phyloP scores from a whole-genome alignment of 768 basidiomycete genomes.

The Cystofilobasidium bisporidii region DNA sequence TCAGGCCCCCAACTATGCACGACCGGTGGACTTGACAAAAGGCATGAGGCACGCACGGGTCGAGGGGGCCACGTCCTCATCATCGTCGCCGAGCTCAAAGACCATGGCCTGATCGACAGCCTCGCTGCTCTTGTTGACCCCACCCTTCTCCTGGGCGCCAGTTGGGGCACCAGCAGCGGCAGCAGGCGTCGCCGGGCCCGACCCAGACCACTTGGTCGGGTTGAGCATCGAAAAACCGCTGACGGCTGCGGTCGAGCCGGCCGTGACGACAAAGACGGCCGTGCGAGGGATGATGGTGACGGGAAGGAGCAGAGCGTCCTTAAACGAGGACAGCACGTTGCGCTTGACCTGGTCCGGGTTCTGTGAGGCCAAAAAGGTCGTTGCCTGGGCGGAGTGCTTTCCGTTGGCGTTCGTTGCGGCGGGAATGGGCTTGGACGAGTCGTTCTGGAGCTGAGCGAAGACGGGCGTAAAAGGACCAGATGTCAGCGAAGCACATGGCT shows the following conservation, averaged over 20 bases:
- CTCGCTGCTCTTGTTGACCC: background rate
- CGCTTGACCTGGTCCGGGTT: constrained; percentile 89
- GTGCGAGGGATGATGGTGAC: constrained; percentile 92
- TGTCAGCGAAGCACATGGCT: background rate
- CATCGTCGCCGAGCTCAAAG: constrained; percentile 30
- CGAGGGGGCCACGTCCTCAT: constrained; percentile 25
- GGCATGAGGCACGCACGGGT: constrained; percentile 8
- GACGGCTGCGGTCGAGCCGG: constrained; percentile 65
- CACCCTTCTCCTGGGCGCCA: background rate
- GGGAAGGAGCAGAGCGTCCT: constrained; percentile 75
- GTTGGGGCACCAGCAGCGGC: background rate
- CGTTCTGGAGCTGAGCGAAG: constrained; percentile 18
- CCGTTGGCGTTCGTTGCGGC: background rate
- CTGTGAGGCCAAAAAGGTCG: constrained; percentile 68
- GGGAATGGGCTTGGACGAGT: constrained; percentile 11
- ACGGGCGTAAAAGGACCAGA: background rate
- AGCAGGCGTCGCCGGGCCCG: constrained; percentile 6
- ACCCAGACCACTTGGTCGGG: constrained; percentile 64
- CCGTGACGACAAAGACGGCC: constrained; percentile 48
- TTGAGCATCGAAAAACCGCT: constrained; percentile 83
- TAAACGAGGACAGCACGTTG: constrained; percentile 84
- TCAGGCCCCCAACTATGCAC: too few species aligned
- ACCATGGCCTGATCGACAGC: constrained; percentile 24
- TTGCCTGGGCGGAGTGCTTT: constrained; percentile 15
- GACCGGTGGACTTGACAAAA: too few species aligned